Evolutionary conservation across 768 basidiomycete species (phyloP).

Genomic region (Boletellus sp.): DNA sequence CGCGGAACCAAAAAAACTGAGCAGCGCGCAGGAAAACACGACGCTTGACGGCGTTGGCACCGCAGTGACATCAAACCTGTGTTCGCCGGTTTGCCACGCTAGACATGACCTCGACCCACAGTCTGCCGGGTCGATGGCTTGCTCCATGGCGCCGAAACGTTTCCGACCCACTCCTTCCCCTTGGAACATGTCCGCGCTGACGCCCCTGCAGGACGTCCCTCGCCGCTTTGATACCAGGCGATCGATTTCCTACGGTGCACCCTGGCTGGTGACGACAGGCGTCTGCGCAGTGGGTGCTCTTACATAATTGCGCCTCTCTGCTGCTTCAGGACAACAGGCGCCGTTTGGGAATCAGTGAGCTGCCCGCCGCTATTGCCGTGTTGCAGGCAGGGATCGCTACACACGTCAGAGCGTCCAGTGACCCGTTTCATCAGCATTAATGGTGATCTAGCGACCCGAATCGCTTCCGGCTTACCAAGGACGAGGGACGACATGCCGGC

Average conservation of each 20-base stretch:
- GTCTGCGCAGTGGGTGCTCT: not conserved
- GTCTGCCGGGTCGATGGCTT: slow-evolving; percentile 8
- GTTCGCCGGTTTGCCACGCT: slow-evolving; percentile 8
- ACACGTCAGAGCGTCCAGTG: not conserved
- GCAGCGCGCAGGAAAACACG: not conserved
- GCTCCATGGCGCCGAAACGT: slow-evolving; percentile 19
- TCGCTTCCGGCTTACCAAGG: no score
- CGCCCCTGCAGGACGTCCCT: slow-evolving; percentile 10
- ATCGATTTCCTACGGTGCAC: not conserved
- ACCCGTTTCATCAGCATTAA: no score
- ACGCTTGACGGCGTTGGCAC: slow-evolving; percentile 6
- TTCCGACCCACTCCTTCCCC: slow-evolving; percentile 24
- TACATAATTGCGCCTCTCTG: not conserved
- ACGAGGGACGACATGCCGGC: no score
- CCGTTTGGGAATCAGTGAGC: slow-evolving; percentile 4
- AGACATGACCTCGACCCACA: slow-evolving; percentile 9
- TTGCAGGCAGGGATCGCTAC: not conserved
- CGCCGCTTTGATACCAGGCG: slow-evolving; percentile 8
- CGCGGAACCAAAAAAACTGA: not conserved
- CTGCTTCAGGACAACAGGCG: slow-evolving; percentile 8
- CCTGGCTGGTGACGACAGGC: slow-evolving; percentile 1
- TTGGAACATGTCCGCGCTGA: slow-evolving; percentile 13
- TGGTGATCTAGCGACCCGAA: no score
- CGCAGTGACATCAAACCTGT: slow-evolving; percentile 1
- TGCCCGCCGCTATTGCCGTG: slow-evolving; percentile 5